A percentile compares a stretch with the other conserved stretches of the same genome.
Conservation (phyloP, 2,329 filamentous ascomycete species). For the Apiospora aurea region DNA sequence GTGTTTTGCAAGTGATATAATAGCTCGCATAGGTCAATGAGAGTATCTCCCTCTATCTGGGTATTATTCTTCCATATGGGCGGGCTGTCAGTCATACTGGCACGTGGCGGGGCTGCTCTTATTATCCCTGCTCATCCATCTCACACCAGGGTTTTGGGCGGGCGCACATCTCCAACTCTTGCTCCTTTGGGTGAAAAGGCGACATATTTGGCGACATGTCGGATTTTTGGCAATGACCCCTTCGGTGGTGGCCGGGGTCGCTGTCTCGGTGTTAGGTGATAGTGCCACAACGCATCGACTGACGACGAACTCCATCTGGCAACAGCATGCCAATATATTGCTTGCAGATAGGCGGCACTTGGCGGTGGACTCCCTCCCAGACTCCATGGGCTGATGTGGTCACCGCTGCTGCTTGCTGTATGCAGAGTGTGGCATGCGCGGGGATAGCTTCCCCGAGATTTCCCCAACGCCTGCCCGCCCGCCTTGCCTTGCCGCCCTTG, state of each 20-base stretch:
- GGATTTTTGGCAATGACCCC: neutral
- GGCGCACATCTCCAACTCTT: neutral
- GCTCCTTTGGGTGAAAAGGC: neutral
- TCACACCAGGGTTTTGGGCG: too few species aligned
- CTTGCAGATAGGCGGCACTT: neutral
- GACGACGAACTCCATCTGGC: neutral
- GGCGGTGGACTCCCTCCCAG: neutral
- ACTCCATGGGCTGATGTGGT: constrained; percentile 4
- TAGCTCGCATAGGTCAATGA: neutral
- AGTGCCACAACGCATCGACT: neutral
- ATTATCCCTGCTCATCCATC: too few species aligned
- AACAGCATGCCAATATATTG: neutral
- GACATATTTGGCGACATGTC: neutral
- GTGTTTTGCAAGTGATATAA: too few species aligned
- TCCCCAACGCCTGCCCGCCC: neutral
- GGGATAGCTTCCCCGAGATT: constrained; percentile 19
- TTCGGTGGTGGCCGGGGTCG: neutral
- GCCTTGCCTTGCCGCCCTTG: too few species aligned
- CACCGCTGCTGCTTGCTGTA: neutral
- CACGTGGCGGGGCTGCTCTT: too few species aligned
- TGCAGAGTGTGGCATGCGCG: neutral
- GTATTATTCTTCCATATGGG: too few species aligned
- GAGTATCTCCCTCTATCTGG: too few species aligned
- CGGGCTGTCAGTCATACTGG: too few species aligned
- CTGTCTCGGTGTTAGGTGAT: neutral